Percentiles rank a stretch among this genome's conserved stretches.
Conservation (phyloP, 257 asterid species). For the Schizonepeta tenuifolia region DNA sequence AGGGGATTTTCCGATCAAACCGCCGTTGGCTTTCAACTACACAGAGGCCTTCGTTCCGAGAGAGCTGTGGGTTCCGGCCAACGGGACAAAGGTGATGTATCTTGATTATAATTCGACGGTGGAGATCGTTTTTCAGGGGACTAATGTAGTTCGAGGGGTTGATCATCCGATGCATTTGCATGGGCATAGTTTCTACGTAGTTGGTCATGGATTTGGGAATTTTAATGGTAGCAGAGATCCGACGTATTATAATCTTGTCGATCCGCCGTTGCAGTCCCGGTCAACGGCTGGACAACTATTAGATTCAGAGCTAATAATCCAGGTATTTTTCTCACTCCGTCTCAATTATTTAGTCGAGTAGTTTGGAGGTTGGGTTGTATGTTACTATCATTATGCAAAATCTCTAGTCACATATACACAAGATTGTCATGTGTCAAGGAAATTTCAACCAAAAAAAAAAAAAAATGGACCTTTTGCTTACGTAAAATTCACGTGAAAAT, state of each 20-base stretch:
- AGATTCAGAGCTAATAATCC: conserved; percentile 47
- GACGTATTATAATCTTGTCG: conserved; percentile 40
- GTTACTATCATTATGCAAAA: too few relatives aligned
- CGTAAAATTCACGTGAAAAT: too few relatives aligned
- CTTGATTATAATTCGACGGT: conserved; percentile 37
- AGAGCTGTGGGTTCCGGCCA: conserved; percentile 23
- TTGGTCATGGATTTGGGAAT: conserved; percentile 47
- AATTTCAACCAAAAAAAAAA: too few relatives aligned
- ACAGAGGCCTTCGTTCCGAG: conserved; percentile 35
- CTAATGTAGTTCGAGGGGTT: not conserved
- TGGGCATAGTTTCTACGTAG: conserved; percentile 45
- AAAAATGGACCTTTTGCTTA: too few relatives aligned
- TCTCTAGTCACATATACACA: too few relatives aligned
- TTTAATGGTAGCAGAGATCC: conserved; percentile 36
- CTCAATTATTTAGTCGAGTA: too few relatives aligned
- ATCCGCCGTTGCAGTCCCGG: conserved; percentile 43
- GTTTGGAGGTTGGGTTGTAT: too few relatives aligned
- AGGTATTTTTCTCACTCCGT: conserved; percentile 18
- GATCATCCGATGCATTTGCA: conserved; percentile 52
- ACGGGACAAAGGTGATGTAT: conserved; percentile 29
- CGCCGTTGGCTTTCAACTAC: conserved; percentile 45
- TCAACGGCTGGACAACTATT: conserved; percentile 42
- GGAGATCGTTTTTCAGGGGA: conserved; percentile 49
- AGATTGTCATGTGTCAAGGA: too few relatives aligned
- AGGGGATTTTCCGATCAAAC: conserved; percentile 46